Evolutionary conservation across 2,329 filamentous ascomycete genomes (phyloP), one percentile per base, ranked within the genome.

Genomic region (Aspergillus quadrilineatus): DNA sequence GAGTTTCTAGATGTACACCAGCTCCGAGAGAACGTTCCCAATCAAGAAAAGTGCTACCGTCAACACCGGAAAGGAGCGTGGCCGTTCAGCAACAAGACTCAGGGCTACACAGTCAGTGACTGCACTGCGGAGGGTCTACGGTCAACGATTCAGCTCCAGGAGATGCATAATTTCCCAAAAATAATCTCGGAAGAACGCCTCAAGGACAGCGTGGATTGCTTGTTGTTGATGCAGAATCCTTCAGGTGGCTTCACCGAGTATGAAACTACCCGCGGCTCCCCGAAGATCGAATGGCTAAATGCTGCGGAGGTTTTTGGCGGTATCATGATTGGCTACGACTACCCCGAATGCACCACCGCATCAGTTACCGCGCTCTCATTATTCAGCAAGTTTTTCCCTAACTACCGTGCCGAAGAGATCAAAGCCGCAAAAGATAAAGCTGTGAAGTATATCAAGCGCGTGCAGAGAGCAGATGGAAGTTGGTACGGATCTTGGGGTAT

Each of bases 401-500:
- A 88, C 29, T 96, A 99, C 73, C 85, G 93, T 49, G 70, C 83
- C 0, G 73, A 82, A 0, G 93, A 97, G 58, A 93, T 99, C 63
- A 79, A 83, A 7, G 71, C 69, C 0, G 91, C 94, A 66, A 88
- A 94, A 63, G 77, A 79, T 17, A 82, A 87, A 37, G 92, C 92
- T 0, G 85, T 96, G 1, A 77, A 80, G 49, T 97, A 92, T 79
- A 96, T 99, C 74, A 89, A 92, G 69, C 81, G 81, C 1, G 84
- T 86, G 3, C 94, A 97, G 74, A 80, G 84, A 2, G 73, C 81
- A 0, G 91, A 97, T 65, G 94, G 94, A n/a, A 89, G 88, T 58
- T 99, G 94, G 94, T 97, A 99, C 70, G 94, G 94, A 45, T 92
- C 86, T 69, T 99, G 94, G 94, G 94, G 90, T 51, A 95, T 99